These are phyloP conservation scores for Luvunga scandens DNA, from an alignment of 345 rosid genomes.

Conservation along the genomic window DNA sequence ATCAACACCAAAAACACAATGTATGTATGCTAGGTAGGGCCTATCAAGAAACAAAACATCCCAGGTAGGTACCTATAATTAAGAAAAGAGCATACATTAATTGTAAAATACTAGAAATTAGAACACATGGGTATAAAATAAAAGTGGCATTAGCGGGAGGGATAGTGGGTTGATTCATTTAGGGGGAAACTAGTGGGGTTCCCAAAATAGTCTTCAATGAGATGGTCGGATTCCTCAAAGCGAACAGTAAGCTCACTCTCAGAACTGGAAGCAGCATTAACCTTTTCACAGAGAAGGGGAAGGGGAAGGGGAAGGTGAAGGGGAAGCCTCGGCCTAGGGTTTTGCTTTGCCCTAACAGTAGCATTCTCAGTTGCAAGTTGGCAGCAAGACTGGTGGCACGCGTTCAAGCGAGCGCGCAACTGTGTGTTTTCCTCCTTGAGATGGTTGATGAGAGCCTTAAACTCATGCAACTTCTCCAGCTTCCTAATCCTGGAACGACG, in stretches of 20 bases:
- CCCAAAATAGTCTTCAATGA: neutral
- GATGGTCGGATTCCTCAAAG: neutral
- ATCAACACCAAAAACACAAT: too few species aligned
- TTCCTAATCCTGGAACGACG: neutral
- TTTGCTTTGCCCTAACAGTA: neutral
- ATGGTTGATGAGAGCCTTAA: slow-evolving; percentile 13
- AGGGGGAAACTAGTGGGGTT: neutral
- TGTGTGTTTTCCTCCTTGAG: neutral
- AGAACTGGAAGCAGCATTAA: neutral
- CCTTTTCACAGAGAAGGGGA: neutral
- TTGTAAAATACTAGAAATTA: neutral
- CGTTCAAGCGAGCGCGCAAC: neutral
- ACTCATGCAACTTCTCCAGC: slow-evolving; percentile 22
- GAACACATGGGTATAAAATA: too few species aligned
- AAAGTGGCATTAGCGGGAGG: neutral
- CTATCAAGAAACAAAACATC: too few species aligned
- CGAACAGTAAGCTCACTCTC: neutral
- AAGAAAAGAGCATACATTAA: too few species aligned
- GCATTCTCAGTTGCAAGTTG: neutral
- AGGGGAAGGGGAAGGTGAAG: too few species aligned
- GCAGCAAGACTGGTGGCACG: neutral
- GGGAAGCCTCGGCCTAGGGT: neutral
- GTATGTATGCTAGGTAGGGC: too few species aligned
- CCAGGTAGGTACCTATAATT: too few species aligned
- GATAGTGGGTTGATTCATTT: neutral